Base-by-base conservation (phyloP, 345 rosid genomes). In the Boechera stricta region DNA sequence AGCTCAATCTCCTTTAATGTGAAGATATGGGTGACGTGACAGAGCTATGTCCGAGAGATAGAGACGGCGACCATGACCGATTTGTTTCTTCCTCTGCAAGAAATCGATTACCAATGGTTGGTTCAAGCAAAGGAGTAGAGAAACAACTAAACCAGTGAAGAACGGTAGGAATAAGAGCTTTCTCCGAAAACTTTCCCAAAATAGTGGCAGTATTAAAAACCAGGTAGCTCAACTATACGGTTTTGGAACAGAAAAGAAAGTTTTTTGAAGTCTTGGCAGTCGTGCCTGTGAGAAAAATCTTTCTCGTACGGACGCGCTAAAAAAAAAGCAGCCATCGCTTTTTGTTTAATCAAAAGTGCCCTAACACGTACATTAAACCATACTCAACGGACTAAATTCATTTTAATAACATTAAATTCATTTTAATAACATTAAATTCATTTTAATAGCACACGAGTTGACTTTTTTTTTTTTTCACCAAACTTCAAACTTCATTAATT, bases 111-210 rank as follows among this genome's bases (percentile, higher is more conserved):
- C 35, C 51, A 63, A 5, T 13, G 3, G n/a, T 7, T 69, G 71
- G 52, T 7, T 77, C 57, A 52, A 35, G 75, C n/a, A 76, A 69
- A 53, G 70, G 71, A 44, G 42, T 33, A 41, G 75, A 69, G 41
- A 33, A 5, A 62, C 72, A 55, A 28, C 77, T 71, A 62, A 77
- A 55, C 80, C 72, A 77, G 18, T 64, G 76, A 26, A 77, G 64
- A 45, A 77, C 60, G 21, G 21, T 21, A 1, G 21, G 21, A 21
- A 21, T 21, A 21, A 21, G 21, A 21, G 21, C 21, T 21, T 21
- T 21, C 21, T 21, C 21, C 21, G 21, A 21, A 21, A 21, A 21
- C 21, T 35, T 70, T 15, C 54, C 63, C 71, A 33, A 70, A 62
- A 77, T 63, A 21, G 21, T 21, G 21, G 21, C 1, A 21, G 21